Base-by-base conservation (phyloP, 1,139 yeast species). In the Pichia sp. region DNA sequence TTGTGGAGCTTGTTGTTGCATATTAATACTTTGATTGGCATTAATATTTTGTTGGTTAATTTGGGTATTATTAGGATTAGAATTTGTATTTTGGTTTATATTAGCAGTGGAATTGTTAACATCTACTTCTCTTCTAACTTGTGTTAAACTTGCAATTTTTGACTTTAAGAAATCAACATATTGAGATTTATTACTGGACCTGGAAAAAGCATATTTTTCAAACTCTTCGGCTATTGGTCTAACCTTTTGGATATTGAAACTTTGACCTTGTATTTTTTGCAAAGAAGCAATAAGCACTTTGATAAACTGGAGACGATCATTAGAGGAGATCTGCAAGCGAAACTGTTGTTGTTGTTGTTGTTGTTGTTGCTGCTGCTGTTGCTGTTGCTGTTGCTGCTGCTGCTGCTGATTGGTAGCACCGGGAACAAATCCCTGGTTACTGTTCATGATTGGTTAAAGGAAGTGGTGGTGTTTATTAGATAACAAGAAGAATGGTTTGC, bases 161-260 rank as follows among this genome's bases (percentile, higher is more conserved):
- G 54, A 51, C 40, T 55, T 59, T 30, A 61, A 47, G 26, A 53
- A 52, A 27, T 58, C 60, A 11, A 61, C 56, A 38, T 62, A 62
- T 34, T 62, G 62, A 28, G 56, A 50, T 46, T 61, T 62, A 20
- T 53, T 52, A 1, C 52, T 45, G 3, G 66, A 57, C 31, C 55
- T 55, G 23, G 48, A 44, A 42, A 50, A 62, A 1, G 66, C 65
- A 47, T 53, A 56, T 34, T 57, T 54, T 49, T 62, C 66, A 43
- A 55, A 62, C 45, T 61, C 64, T 39, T 60, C 62, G 8, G 64
- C 65, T 4, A 60, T 51, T 4, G 63, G 60, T 40, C 56, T 57
- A 16, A 61, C 55, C 37, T 54, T 56, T 32, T 54, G 56, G 5
- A 53, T 41, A 8, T 58, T 51, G 29, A 60, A 60, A 28, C 41